Percentiles rank a stretch among this genome's conserved stretches.
Conservation (phyloP, 345 rosid species). For the Adansonia digitata region DNA sequence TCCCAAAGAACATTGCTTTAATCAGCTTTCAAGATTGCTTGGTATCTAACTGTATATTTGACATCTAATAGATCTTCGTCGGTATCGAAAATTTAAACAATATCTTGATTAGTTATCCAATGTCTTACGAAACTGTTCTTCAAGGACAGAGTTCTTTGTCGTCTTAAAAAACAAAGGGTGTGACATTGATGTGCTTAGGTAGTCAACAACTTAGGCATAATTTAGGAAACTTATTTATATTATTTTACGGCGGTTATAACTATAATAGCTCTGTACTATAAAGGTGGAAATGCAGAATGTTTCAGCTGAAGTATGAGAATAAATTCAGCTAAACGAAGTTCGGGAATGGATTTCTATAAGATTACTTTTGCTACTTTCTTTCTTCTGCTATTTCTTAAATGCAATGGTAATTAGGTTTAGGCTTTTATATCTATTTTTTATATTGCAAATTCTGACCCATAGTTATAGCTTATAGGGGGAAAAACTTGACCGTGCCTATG, state of each 20-base stretch:
- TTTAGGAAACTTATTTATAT: background rate
- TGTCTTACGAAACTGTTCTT: too few relatives aligned
- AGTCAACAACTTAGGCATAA: background rate
- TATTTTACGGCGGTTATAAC: background rate
- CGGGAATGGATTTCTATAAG: background rate
- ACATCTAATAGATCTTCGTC: background rate
- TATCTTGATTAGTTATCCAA: background rate
- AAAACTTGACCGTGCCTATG: too few relatives aligned
- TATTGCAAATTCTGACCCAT: too few relatives aligned
- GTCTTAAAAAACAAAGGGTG: background rate
- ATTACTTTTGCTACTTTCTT: background rate
- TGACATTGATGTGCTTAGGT: background rate
- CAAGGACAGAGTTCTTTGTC: too few relatives aligned
- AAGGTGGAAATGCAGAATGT: background rate
- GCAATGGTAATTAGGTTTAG: background rate
- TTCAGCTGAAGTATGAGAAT: background rate
- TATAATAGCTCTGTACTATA: background rate
- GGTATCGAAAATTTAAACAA: background rate
- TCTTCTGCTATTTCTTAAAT: background rate
- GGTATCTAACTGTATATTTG: constrained; percentile 6
- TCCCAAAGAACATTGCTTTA: background rate
- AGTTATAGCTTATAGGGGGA: too few relatives aligned
- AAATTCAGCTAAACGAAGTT: background rate
- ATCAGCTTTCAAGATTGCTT: background rate
- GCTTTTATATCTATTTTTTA: background rate